Conservation (phyloP, 2,329 filamentous ascomycete species). For the Hypoxylon sp. region DNA sequence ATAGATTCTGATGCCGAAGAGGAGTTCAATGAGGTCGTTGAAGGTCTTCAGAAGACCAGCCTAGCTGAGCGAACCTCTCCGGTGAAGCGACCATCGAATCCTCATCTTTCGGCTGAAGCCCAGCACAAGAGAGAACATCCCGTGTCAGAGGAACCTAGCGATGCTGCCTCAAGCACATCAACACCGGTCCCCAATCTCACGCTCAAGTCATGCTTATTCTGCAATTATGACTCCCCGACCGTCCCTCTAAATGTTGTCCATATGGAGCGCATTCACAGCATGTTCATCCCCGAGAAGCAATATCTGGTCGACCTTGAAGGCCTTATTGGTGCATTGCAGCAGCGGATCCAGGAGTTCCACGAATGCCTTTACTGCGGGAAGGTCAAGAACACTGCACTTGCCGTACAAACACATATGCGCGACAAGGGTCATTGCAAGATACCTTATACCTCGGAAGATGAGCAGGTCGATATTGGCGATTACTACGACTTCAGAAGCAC, state of each 20-base stretch:
- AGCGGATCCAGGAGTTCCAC: constrained; percentile 83
- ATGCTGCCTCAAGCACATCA: constrained; percentile 62
- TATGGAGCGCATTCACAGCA: constrained; percentile 93
- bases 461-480: constrained; percentile 94
- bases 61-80: constrained; percentile 60
- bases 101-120: constrained; percentile 60
- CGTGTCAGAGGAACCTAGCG: constrained; percentile 56
- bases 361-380: constrained; percentile 93
- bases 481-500: constrained; percentile 98
- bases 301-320: constrained; percentile 89
- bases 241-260: constrained; percentile 84
- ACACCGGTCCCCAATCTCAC: constrained; percentile 61
- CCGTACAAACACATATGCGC: constrained; percentile 95
- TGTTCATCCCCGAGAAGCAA: constrained; percentile 93
- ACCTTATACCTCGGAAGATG: constrained; percentile 87
- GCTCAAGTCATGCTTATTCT: constrained; percentile 83
- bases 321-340: constrained; percentile 81
- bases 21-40: constrained; percentile 83
- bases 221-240: constrained; percentile 85
- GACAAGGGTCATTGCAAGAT: constrained; percentile 98
- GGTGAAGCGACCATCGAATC: constrained; percentile 69
- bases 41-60: constrained; percentile 79
- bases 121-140: constrained; percentile 65
- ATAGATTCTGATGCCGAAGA: constrained; percentile 79
- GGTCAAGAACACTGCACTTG: constrained; percentile 81